phyloP scores from a whole-genome alignment of 768 basidiomycete species.

The Grammothele lineata region DNA sequence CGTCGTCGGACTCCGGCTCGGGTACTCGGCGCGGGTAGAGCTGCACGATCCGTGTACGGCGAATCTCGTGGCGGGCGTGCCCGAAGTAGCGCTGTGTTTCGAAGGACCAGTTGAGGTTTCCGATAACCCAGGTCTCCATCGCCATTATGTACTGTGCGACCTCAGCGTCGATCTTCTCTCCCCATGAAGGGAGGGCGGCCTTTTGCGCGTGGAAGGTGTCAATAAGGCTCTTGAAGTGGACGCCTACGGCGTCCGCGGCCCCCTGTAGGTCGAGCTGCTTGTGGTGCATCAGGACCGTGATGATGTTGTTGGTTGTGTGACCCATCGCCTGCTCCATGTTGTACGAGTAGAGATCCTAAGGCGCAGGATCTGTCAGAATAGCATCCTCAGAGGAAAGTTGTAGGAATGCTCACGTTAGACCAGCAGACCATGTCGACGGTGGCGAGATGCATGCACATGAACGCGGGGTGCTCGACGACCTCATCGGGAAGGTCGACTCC shows the following conservation, averaged over 20 bases:
- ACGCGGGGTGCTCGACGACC: conserved; percentile 51
- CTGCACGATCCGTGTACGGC: conserved; percentile 21
- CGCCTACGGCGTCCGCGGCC: conserved; percentile 54
- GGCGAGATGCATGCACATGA: conserved; percentile 51
- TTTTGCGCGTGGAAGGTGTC: conserved; percentile 44
- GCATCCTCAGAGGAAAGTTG: not conserved
- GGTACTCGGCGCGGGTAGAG: conserved; percentile 16
- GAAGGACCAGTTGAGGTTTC: conserved; percentile 67
- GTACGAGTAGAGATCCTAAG: conserved; percentile 74
- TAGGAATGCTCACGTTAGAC: conserved; percentile 53
- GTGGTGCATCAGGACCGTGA: conserved; percentile 63
- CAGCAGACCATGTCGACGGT: conserved; percentile 66
- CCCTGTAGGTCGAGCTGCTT: conserved; percentile 50
- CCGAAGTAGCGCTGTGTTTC: conserved; percentile 69
- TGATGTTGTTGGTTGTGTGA: conserved; percentile 60
- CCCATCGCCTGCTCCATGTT: conserved; percentile 70
- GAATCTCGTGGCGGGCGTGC: conserved; percentile 46
- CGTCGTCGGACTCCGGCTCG: conserved; percentile 5
- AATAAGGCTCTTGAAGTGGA: conserved; percentile 47
- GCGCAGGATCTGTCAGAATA: too few relatives aligned
- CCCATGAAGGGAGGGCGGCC: conserved; percentile 45
- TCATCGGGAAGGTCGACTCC: conserved; percentile 61
- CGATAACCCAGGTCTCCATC: conserved; percentile 56
- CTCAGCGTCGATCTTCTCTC: conserved; percentile 40
- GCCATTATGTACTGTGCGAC: conserved; percentile 51